A percentile compares a stretch with the other conserved stretches of the same genome.
These are phyloP conservation scores for Eimeria mitis DNA, from an alignment of 169 alveolate species.

Conservation along the genomic window DNA sequence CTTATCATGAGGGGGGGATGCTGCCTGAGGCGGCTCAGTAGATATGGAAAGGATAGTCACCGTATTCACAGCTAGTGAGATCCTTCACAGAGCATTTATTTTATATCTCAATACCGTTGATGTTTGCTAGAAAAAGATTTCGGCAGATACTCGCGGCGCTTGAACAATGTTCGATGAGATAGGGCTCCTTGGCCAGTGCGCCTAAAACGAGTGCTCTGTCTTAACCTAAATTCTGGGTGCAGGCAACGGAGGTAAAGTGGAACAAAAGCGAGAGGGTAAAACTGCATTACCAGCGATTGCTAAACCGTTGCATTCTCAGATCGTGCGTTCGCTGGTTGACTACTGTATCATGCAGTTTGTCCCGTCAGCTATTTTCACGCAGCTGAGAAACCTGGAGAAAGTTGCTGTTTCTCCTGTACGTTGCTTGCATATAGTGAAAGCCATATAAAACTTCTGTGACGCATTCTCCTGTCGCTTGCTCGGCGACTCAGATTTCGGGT, in stretches of 20 bases:
- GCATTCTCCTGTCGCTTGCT: not conserved
- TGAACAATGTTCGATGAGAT: not conserved
- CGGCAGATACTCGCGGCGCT: not conserved
- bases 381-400: not conserved
- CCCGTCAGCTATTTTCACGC: not conserved
- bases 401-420: not conserved
- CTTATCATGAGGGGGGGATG: not conserved
- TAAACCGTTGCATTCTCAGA: not conserved
- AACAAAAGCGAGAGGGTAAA: not conserved
- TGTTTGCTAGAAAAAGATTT: not conserved
- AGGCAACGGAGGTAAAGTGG: not conserved
- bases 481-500: not conserved
- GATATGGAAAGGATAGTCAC: not conserved
- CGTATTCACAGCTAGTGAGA: not conserved
- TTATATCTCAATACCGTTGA: not conserved
- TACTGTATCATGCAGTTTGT: not conserved
- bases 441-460: not conserved
- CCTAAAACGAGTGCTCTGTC: not conserved
- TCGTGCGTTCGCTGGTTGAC: not conserved
- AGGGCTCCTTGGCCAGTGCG: not conserved
- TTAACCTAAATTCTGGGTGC: not conserved
- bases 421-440: not conserved
- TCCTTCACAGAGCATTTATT: not conserved
- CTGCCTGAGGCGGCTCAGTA: not conserved
- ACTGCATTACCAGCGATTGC: not conserved